A percentile compares a stretch with the other conserved stretches of the same genome.
phyloP scores from a whole-genome alignment of 225 moss, liverwort and hornwort genomes.

The Pseudoscleropodium purum region DNA sequence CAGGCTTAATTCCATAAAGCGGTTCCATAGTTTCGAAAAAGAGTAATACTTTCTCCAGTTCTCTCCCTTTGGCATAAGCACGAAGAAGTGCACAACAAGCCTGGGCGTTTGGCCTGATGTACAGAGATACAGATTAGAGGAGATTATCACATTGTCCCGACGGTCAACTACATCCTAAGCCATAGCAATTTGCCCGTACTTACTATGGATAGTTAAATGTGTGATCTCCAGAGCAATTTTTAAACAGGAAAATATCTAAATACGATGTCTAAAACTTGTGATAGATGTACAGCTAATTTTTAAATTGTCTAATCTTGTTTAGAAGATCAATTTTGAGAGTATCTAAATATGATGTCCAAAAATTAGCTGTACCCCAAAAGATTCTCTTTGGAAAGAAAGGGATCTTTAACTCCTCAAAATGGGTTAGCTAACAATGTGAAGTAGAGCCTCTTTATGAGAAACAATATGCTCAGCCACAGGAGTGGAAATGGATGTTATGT shows the following conservation, averaged over 20 bases:
- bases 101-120: slow-evolving; percentile 30
- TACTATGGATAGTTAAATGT: neutral
- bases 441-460: neutral
- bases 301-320: neutral
- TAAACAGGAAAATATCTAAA: neutral
- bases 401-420: neutral
- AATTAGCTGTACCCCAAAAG: neutral
- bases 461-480: neutral
- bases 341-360: neutral
- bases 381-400: neutral
- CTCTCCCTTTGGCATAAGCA: slow-evolving; percentile 43
- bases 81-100: slow-evolving; percentile 52
- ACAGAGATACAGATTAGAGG: neutral
- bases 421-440: neutral
- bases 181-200: neutral
- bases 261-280: neutral
- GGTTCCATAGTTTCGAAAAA: slow-evolving; percentile 42
- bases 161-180: neutral
- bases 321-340: neutral
- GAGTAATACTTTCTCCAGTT: slow-evolving; percentile 28
- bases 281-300: neutral
- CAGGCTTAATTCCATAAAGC: slow-evolving; percentile 20
- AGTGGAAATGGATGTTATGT: neutral
- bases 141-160: neutral
- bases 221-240: neutral